phyloP scores from a whole-genome alignment of 1,284 basidiomycete genomes.

The Volvariella surrecta region DNA sequence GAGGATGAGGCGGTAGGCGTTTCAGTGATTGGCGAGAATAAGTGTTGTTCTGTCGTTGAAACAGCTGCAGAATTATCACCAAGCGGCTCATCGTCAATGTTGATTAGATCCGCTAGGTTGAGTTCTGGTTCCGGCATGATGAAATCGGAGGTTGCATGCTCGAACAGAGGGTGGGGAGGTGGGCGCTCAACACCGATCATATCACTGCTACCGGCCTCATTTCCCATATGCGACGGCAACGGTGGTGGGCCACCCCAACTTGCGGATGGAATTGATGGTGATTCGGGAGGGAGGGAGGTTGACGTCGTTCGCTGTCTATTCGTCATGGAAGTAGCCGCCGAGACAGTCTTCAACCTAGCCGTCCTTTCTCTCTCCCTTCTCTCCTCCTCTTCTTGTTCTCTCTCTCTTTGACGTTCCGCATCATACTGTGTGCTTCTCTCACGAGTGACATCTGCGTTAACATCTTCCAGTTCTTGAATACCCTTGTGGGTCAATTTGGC shows the following conservation, averaged over 20 bases:
- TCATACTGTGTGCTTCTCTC: slow-evolving; percentile 22
- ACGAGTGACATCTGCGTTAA: slow-evolving; percentile 45
- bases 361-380: slow-evolving; percentile 54
- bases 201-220: slow-evolving; percentile 15
- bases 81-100: slow-evolving; percentile 60
- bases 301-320: slow-evolving; percentile 36
- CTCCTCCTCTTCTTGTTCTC: slow-evolving; percentile 56
- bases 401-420: slow-evolving; percentile 43
- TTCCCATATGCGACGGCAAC: slow-evolving; percentile 35
- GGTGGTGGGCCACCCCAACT: slow-evolving; percentile 57
- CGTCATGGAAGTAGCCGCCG: slow-evolving; percentile 17
- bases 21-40: slow-evolving; percentile 6
- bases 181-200: slow-evolving; percentile 17
- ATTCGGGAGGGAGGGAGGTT: slow-evolving; percentile 55
- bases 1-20: slow-evolving; percentile 7
- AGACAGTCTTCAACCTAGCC: slow-evolving; percentile 41
- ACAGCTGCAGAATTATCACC: slow-evolving; percentile 12
- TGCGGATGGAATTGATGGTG: slow-evolving; percentile 33
- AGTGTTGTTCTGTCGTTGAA: not conserved
- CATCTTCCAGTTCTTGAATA: slow-evolving; percentile 76
- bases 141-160: slow-evolving; percentile 35
- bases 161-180: slow-evolving; percentile 22
- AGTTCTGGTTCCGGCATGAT: slow-evolving; percentile 48
- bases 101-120: slow-evolving; percentile 68
- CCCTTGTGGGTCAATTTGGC: slow-evolving; percentile 89